Base-by-base conservation (phyloP, 1,284 basidiomycete genomes). In the Trichosporon ovoides region DNA sequence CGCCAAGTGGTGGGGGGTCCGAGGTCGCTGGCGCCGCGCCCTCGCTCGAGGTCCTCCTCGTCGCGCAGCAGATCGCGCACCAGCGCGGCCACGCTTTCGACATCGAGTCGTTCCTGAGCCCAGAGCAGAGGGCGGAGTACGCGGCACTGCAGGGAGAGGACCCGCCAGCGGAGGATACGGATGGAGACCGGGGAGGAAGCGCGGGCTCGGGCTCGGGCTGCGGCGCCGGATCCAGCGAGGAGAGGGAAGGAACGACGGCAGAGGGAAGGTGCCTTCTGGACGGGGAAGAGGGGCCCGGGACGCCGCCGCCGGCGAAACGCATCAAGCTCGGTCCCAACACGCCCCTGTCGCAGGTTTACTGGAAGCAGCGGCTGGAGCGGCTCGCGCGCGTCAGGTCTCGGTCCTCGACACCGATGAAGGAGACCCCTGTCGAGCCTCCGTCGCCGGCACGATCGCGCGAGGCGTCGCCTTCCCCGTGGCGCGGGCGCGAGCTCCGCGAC, bases 61-160 rank as follows among this genome's bases (percentile, higher is more conserved):
- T 67, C 43, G 70, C 72, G 5, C 66, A 69, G 58, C 60, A 69
- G 28, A 59, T 72, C 22, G 72, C 72, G 4, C 50, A 57, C 13
- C 54, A 62, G 18, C 56, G 60, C 10, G 69, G 70, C 3, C 62
- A 69, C 31, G 56, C 55, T n/a, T 67, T 73, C 51, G 70, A 73
- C 62, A 66, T 73, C 22, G 68, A 71, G 50, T 57, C 65, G 5
- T 70, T 71, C 35, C 57, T 73, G 33, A 40, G 56, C 3, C 64
- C 63, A 1, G 52, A 53, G n/a, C 68, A 71, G 52, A 34, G 64
- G 38, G 64, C 62, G 9, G 60, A 70, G 53, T 73, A 69, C 43
- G n/a, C 52, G 43, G 49, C 49, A 33, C 2, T 35, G 14, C 38
- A 18, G 18, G 38, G 40, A 16, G 55, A 52, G 20, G 50, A 52